phyloP scores from a whole-genome alignment of 75 land plant genomes.

The Cupressus sempervirens region DNA sequence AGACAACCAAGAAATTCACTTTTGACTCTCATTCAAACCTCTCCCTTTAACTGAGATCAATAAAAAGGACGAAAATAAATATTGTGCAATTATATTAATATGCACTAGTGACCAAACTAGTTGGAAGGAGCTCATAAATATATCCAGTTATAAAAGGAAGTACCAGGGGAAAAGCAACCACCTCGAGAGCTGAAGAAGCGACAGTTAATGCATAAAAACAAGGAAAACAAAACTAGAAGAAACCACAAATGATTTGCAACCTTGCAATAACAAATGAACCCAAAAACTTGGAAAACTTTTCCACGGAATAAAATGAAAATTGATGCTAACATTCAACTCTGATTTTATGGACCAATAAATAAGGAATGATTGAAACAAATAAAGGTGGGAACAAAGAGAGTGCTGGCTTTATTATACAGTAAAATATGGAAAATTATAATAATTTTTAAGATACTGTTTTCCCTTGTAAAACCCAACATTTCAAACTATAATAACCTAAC shows the following conservation, averaged over 20 bases:
- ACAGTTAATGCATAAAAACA: background rate
- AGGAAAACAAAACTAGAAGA: background rate
- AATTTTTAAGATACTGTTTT: too few relatives aligned
- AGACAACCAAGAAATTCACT: background rate
- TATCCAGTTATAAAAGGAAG: background rate
- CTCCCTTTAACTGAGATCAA: background rate
- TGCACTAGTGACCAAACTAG: background rate
- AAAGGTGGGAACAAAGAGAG: too few relatives aligned
- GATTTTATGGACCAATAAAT: too few relatives aligned
- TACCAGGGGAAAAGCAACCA: background rate
- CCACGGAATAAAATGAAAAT: too few relatives aligned
- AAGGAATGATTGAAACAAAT: too few relatives aligned
- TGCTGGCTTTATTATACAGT: too few relatives aligned
- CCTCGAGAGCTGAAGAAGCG: background rate
- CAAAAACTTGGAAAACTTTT: too few relatives aligned
- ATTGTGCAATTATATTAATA: background rate
- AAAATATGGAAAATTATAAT: too few relatives aligned
- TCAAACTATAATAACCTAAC: too few relatives aligned
- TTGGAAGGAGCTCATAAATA: background rate
- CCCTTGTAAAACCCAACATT: too few relatives aligned
- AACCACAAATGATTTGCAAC: background rate
- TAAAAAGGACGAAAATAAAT: background rate
- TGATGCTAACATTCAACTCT: too few relatives aligned
- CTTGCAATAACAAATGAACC: too few relatives aligned
- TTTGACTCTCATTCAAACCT: background rate